A percentile compares a stretch with the other conserved stretches of the same genome.
Conservation (phyloP, 208 protist species). For the Tritrichomonas musculus region DNA sequence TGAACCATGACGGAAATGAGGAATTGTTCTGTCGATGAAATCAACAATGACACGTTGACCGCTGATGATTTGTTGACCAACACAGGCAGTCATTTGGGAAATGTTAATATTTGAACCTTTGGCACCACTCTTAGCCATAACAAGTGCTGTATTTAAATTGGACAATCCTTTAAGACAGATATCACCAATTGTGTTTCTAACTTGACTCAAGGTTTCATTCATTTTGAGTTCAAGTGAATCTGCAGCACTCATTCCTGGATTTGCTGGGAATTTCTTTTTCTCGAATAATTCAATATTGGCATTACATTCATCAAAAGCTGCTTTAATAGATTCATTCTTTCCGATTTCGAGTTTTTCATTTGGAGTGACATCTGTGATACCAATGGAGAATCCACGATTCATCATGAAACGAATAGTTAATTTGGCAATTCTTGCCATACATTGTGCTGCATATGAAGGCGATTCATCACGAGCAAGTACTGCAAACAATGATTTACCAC, state of each 20-base stretch:
- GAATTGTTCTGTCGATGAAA: conserved; percentile 90
- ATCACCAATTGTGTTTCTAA: conserved; percentile 88
- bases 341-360: conserved; percentile 64
- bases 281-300: conserved; percentile 77
- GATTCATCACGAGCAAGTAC: conserved; percentile 43
- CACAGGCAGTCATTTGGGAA: conserved; percentile 90
- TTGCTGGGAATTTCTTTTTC: conserved; percentile 70
- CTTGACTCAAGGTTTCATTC: conserved; percentile 82
- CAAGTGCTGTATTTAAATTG: conserved; percentile 85
- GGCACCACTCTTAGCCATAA: conserved; percentile 94
- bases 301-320: conserved; percentile 72
- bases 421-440: conserved; percentile 55
- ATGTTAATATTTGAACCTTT: conserved; percentile 98
- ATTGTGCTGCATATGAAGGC: conserved; percentile 42
- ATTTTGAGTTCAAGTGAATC: conserved; percentile 65
- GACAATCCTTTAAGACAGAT: conserved; percentile 83
- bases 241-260: conserved; percentile 79
- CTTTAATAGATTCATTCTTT: conserved; percentile 77
- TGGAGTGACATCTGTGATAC: conserved; percentile 73
- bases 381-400: conserved; percentile 96
- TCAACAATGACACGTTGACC: conserved; percentile 91
- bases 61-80: conserved; percentile 96
- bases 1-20: conserved; percentile 83
- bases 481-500: conserved; percentile 49
- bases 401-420: conserved; percentile 43